Conservation (phyloP, 768 basidiomycete genomes). For the Albatrellus ellisii region DNA sequence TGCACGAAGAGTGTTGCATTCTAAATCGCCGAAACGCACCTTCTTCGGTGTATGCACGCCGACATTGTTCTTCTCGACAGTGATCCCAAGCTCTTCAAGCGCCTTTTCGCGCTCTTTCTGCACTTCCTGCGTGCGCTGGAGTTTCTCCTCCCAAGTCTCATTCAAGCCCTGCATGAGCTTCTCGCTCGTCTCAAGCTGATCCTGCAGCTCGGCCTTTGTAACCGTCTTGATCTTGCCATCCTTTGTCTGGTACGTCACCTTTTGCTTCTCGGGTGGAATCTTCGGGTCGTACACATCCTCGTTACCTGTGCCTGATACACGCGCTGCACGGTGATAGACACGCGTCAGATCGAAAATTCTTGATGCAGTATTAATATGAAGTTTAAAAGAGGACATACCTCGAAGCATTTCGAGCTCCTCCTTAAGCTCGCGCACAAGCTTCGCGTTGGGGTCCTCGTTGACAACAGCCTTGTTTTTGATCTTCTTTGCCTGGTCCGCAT, state of each 20-base stretch:
- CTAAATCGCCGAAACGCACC: conserved; percentile 24
- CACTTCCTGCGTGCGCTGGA: conserved; percentile 82
- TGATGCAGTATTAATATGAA: no score
- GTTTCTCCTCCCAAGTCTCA: conserved; percentile 94
- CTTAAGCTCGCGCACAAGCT: conserved; percentile 96
- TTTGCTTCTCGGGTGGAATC: conserved; percentile 89
- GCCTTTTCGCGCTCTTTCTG: conserved; percentile 97
- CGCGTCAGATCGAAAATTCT: no score
- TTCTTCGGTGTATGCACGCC: conserved; percentile 98
- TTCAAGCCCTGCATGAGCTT: conserved; percentile 89
- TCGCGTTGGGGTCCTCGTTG: conserved; percentile 99
- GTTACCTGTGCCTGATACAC: conserved; percentile 52
- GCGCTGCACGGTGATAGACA: conserved; percentile 39
- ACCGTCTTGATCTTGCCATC: conserved; percentile 92
- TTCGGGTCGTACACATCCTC: conserved; percentile 79
- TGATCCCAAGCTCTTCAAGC: conserved; percentile 93
- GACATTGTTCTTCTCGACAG: conserved; percentile 91
- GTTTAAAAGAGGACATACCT: conserved; percentile 29
- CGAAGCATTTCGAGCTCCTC: conserved; percentile 92
- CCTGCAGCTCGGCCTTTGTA: conserved; percentile 93
- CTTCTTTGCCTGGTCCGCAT: conserved; percentile 99
- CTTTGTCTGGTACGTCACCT: conserved; percentile 87
- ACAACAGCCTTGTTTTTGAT: conserved; percentile 99
- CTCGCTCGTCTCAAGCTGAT: conserved; percentile 92
- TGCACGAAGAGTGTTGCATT: neutral